Conservation (phyloP, 345 rosid genomes). For the Citrus trifoliata region DNA sequence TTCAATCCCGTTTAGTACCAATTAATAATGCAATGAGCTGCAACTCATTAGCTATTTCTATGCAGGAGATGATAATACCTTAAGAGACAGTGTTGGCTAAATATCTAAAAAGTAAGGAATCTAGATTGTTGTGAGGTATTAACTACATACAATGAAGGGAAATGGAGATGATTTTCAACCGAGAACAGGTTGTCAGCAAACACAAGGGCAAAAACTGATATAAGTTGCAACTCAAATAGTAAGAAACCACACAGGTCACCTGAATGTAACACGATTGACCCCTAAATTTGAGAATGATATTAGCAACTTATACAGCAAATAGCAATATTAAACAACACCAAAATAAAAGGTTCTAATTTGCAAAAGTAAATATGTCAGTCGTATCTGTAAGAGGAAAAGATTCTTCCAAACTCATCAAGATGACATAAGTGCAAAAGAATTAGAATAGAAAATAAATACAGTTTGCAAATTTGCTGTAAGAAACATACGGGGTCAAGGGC, state of each 20-base stretch:
- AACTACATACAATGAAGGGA: background rate
- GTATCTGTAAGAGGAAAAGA: too few species aligned
- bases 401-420: background rate
- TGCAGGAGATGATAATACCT: too few species aligned
- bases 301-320: background rate
- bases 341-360: background rate
- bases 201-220: background rate
- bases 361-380: background rate
- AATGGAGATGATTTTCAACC: background rate
- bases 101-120: too few species aligned
- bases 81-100: too few species aligned
- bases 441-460: background rate
- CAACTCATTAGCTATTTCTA: background rate
- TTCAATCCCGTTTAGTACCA: background rate
- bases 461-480: background rate
- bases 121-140: background rate
- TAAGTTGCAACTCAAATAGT: background rate
- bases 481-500: constrained; percentile 72
- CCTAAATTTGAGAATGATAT: background rate
- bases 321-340: background rate
- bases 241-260: background rate
- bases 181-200: background rate
- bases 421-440: background rate
- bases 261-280: background rate
- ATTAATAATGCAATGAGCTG: background rate